Evolutionary conservation across 2,329 filamentous ascomycete genomes (phyloP).

Genomic region (Epichloe gansuensis): DNA sequence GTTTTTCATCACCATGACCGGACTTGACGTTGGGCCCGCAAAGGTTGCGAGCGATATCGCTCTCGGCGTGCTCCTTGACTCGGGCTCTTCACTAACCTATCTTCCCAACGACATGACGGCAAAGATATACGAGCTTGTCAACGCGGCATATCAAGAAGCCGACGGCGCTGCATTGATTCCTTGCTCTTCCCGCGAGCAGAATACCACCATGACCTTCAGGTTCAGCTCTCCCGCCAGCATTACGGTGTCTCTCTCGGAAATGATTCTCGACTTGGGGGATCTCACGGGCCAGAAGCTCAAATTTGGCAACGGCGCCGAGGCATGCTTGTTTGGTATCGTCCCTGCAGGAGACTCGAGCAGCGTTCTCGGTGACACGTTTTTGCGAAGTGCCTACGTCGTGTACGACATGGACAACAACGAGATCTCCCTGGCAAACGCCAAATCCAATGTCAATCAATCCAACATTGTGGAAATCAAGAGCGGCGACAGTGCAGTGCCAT

Average conservation of each 20-base stretch:
- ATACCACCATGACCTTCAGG: constrained; percentile 32
- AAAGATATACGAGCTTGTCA: constrained; percentile 44
- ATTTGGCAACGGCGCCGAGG: constrained; percentile 38
- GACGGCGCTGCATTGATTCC: constrained; percentile 48
- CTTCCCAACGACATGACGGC: constrained; percentile 44
- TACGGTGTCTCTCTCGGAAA: constrained; percentile 42
- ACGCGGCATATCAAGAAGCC: constrained; percentile 42
- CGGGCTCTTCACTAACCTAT: constrained; percentile 54
- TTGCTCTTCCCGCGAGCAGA: constrained; percentile 34
- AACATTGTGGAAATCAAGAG: constrained; percentile 42
- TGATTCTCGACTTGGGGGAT: constrained; percentile 41
- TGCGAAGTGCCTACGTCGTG: constrained; percentile 62
- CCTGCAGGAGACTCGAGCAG: constrained; percentile 42
- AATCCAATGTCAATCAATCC: constrained; percentile 37
- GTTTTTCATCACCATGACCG: constrained; percentile 58
- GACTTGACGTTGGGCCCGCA: constrained; percentile 31
- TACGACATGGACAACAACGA: constrained; percentile 62
- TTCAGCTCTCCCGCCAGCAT: constrained; percentile 40
- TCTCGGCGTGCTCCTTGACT: constrained; percentile 56
- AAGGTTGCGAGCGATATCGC: constrained; percentile 35
- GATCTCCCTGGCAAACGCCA: constrained; percentile 56
- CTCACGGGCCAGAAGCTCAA: constrained; percentile 32
- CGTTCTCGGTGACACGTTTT: constrained; percentile 61
- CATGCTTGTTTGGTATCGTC: constrained; percentile 56
- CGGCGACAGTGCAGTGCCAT: constrained; percentile 37